Percentiles rank a stretch among this genome's conserved stretches.
These are phyloP conservation scores for Vaccinium myrtillus DNA, from an alignment of 148 eudicot species.

Conservation along the genomic window DNA sequence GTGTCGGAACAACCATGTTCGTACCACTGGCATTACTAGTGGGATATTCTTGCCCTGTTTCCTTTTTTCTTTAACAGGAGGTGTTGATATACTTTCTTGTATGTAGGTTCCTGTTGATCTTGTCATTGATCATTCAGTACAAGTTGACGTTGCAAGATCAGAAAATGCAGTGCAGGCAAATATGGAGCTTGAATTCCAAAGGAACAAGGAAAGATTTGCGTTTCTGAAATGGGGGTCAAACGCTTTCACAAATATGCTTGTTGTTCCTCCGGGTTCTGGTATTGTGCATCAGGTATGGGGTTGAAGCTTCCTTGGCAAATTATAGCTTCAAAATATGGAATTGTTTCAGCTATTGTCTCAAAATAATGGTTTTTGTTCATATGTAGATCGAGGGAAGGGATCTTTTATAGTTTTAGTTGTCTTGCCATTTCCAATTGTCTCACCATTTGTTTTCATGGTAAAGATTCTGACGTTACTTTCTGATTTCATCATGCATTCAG, in stretches of 20 bases:
- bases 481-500: slow-evolving; percentile 34
- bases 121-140: slow-evolving; percentile 68
- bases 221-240: slow-evolving; percentile 68
- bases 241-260: slow-evolving; percentile 67
- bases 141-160: slow-evolving; percentile 64
- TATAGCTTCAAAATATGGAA: slow-evolving; percentile 8
- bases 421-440: background rate
- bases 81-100: background rate
- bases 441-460: background rate
- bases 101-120: slow-evolving; percentile 71
- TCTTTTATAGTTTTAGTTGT: background rate
- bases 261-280: slow-evolving; percentile 74
- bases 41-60: background rate
- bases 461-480: background rate
- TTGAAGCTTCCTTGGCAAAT: background rate
- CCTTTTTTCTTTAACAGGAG: too few relatives aligned
- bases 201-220: slow-evolving; percentile 66
- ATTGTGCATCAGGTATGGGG: slow-evolving; percentile 62
- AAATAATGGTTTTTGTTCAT: background rate
- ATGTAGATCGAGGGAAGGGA: background rate
- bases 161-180: slow-evolving; percentile 67
- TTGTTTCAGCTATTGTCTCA: slow-evolving; percentile 2
- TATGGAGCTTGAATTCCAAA: slow-evolving; percentile 66
- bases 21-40: background rate
- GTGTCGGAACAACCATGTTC: background rate